These are phyloP conservation scores for Fusarium nurragi DNA, from an alignment of 2,329 filamentous ascomycete genomes.

Conservation along the genomic window DNA sequence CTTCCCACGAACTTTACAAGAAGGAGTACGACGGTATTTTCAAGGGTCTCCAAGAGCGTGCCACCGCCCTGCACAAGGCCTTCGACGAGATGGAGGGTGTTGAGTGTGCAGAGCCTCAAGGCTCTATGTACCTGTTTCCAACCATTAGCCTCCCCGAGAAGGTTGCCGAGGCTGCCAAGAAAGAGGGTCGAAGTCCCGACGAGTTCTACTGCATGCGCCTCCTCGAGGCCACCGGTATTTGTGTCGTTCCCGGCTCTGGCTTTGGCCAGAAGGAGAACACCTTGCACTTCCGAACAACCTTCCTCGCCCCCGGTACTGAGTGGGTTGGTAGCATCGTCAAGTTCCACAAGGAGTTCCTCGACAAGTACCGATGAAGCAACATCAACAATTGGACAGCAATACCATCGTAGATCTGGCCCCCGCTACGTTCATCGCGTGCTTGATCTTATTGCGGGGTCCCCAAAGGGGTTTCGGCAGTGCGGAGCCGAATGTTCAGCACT, in stretches of 20 bases:
- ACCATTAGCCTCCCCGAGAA: constrained; percentile 83
- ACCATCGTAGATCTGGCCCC: background rate
- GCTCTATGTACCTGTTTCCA: constrained; percentile 99
- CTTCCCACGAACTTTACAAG: constrained; percentile 84
- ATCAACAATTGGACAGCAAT: background rate
- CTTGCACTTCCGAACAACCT: constrained; percentile 95
- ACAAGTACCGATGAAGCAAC: constrained; percentile 70
- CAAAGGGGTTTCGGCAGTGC: constrained; percentile 15
- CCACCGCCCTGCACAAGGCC: constrained; percentile 85
- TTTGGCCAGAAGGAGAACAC: constrained; percentile 95
- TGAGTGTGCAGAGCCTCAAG: constrained; percentile 87
- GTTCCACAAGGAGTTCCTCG: constrained; percentile 93
- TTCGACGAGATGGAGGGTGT: constrained; percentile 97
- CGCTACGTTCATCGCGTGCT: background rate
- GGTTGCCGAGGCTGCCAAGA: constrained; percentile 77
- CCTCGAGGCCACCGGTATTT: constrained; percentile 93
- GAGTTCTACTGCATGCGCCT: constrained; percentile 94
- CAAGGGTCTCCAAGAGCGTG: constrained; percentile 79
- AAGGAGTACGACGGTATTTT: constrained; percentile 87
- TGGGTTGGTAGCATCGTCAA: constrained; percentile 89
- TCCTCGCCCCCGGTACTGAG: constrained; percentile 93
- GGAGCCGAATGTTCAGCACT: constrained; percentile 12
- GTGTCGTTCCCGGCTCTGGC: constrained; percentile 89
- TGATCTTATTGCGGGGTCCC: constrained; percentile 12
- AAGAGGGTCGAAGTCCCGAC: constrained; percentile 79